phyloP scores from a whole-genome alignment of 2,329 filamentous ascomycete species.

The Didymella keratinophila region DNA sequence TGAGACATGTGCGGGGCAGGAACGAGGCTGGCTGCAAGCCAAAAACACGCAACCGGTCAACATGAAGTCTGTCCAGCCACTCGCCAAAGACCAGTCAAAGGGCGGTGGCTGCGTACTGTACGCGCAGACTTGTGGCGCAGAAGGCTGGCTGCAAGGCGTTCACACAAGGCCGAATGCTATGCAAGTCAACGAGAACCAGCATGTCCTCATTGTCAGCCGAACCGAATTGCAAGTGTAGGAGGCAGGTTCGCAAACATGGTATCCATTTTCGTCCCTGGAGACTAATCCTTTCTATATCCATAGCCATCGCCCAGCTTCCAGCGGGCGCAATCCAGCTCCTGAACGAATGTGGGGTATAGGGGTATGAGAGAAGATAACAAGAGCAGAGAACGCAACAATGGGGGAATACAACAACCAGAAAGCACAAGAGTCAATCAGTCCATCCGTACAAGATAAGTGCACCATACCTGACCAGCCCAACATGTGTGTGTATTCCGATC shows the following conservation, averaged over 20 bases:
- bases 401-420: constrained; percentile 23
- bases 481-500: constrained; percentile 29
- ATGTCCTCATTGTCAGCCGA: not conserved
- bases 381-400: constrained; percentile 3
- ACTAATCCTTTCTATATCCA: constrained; percentile 46
- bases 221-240: not conserved
- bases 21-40: too few relatives aligned
- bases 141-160: too few relatives aligned
- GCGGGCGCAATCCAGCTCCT: constrained; percentile 28
- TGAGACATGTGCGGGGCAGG: too few relatives aligned
- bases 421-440: constrained; percentile 18
- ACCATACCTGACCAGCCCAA: constrained; percentile 13
- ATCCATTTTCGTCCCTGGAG: constrained; percentile 49
- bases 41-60: too few relatives aligned
- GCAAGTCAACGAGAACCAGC: not conserved
- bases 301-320: constrained; percentile 24
- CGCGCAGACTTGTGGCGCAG: too few relatives aligned
- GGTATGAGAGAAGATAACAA: constrained; percentile 21
- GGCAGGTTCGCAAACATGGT: constrained; percentile 21
- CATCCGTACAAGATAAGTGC: constrained; percentile 17
- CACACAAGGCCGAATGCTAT: not conserved
- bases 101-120: too few relatives aligned
- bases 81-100: too few relatives aligned
- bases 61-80: too few relatives aligned
- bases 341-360: constrained; percentile 27